phyloP scores from a whole-genome alignment of 345 rosid genomes.

The Erucastrum elatum region DNA sequence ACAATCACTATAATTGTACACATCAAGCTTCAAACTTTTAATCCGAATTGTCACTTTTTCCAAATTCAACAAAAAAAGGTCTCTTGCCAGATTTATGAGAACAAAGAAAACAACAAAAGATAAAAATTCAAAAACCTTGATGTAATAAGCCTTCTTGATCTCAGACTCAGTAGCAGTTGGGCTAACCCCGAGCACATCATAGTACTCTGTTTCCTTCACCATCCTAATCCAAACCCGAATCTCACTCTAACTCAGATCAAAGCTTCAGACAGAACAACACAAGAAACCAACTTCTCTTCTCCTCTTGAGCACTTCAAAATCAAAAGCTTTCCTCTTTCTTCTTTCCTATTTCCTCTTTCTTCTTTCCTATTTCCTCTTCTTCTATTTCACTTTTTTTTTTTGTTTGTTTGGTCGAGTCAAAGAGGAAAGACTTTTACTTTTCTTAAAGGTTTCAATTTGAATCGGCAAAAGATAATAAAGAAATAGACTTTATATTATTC shows the following conservation, averaged over 20 bases:
- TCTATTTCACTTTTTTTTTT: background rate
- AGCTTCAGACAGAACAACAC: background rate
- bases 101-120: background rate
- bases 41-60: background rate
- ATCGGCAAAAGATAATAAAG: background rate
- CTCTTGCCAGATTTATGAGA: background rate
- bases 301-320: conserved; percentile 5
- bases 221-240: conserved; percentile 38
- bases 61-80: background rate
- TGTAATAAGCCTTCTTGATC: conserved; percentile 95
- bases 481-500: conserved; percentile 5
- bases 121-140: conserved; percentile 56
- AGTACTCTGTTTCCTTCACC: conserved; percentile 94
- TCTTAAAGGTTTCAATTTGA: conserved; percentile 13
- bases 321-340: background rate
- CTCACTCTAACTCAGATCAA: background rate
- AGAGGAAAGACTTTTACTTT: conserved; percentile 33
- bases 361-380: background rate
- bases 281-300: background rate
- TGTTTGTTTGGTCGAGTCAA: conserved; percentile 22
- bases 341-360: too few species aligned
- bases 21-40: background rate
- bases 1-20: conserved; percentile 7
- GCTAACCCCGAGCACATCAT: conserved; percentile 90
- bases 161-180: conserved; percentile 91